Base-by-base conservation (phyloP, 2,329 filamentous ascomycete species). In the Diplodia corticola region DNA sequence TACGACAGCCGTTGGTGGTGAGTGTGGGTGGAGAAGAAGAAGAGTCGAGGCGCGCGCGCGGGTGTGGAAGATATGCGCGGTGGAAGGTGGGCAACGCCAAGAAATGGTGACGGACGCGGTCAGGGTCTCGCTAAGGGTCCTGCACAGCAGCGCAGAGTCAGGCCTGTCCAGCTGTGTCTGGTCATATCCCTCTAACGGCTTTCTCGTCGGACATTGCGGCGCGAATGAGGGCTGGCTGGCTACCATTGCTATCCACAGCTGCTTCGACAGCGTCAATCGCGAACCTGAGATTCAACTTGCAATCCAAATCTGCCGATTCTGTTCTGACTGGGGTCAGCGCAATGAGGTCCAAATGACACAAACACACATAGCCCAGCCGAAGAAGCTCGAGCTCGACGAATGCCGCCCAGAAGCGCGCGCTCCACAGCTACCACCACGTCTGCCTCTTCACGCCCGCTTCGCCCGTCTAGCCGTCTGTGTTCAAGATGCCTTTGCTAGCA, bases 331-430 rank as follows among this genome's bases (percentile, higher is more conserved):
- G 20, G 9, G n/a, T 9, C 17, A 4, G 2, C 6, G 9, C 33
- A 4, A 35, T 10, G 2, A 35, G 0, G 12, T 10, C 33, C 33
- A 20, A 20, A 44, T 7, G 40, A 10, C 7, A 44, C 20, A 7
- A 1, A 4, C 17, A 79, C 68, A 76, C 70, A 7, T 79, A 69
- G 26, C 72, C 72, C 67, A 97, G 80, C 69, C 90, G 83, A 57
- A 88, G 82, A 68, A 95, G 84, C 80, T 97, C 92, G 68, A 93
- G 80, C 22, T 85, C 86, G 6, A 96, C 88, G 80, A 93, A 92
- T 26, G 85, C 84, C 64, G 89, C 87, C 92, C 94, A 98, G 69
- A 90, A 91, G 51, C 92, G 84, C 66, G 87, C 88, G 78, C 91
- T 93, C 88, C 89, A 91, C 20, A 88, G 76, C 78, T 86, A 89